These are phyloP conservation scores for Botrytis cinerea DNA, from an alignment of 2,329 filamentous ascomycete species.

Conservation along the genomic window DNA sequence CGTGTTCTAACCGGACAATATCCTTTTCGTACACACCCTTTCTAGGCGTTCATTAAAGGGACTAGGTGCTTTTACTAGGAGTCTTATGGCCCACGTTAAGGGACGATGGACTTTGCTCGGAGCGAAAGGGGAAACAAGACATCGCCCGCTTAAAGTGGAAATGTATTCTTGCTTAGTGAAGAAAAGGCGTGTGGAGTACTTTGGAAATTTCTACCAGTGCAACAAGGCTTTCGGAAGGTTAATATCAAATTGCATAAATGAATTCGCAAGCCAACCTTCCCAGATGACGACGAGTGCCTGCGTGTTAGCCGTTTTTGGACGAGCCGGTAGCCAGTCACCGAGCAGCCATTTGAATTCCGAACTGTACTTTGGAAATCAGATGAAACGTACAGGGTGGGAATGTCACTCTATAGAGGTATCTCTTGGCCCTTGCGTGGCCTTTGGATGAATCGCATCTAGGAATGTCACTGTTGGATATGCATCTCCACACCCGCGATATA, in stretches of 20 bases:
- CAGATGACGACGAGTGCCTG: conserved; percentile 10
- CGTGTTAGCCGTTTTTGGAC: background rate
- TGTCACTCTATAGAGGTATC: background rate
- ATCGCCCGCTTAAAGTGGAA: conserved; percentile 17
- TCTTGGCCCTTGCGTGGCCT: conserved; percentile 6
- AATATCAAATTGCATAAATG: background rate
- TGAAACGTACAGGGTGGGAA: background rate
- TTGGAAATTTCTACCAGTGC: background rate
- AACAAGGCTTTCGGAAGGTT: background rate
- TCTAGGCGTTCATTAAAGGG: conserved; percentile 25
- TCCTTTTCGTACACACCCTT: conserved; percentile 14
- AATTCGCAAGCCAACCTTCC: conserved; percentile 17
- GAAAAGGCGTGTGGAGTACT: background rate
- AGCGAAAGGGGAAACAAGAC: background rate
- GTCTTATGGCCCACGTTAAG: background rate
- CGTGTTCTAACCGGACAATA: conserved; percentile 7
- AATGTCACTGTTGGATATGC: background rate
- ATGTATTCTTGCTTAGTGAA: background rate
- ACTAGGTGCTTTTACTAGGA: conserved; percentile 25
- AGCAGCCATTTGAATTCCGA: background rate
- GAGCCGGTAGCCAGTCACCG: background rate
- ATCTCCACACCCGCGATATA: conserved; percentile 1
- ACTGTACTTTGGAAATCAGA: background rate
- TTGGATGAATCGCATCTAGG: conserved; percentile 1
- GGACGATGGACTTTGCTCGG: background rate